A percentile compares a stretch with the other conserved stretches of the same genome.
These are phyloP conservation scores for Boletus sp. DNA, from an alignment of 1,284 basidiomycete genomes.

Conservation along the genomic window DNA sequence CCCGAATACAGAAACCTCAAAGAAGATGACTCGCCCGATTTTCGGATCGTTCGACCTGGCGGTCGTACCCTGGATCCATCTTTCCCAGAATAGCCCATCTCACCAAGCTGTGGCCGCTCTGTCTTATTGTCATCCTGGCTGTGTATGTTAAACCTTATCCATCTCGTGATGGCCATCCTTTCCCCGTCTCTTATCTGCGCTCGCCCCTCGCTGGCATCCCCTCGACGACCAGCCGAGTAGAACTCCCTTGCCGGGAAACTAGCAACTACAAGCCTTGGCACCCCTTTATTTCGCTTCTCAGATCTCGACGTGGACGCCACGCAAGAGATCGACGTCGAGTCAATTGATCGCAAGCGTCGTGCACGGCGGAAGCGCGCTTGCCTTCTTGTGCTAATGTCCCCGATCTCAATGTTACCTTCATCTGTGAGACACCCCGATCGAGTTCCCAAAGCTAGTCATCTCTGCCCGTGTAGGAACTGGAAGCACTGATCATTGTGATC, in stretches of 20 bases:
- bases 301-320: constrained; percentile 10
- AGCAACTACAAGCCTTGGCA: background rate
- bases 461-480: constrained; percentile 21
- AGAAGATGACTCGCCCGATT: constrained; percentile 29
- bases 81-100: constrained; percentile 22
- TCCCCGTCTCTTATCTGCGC: no score
- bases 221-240: background rate
- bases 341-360: constrained; percentile 13
- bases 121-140: constrained; percentile 28
- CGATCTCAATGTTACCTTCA: constrained; percentile 25
- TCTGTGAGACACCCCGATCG: constrained; percentile 20
- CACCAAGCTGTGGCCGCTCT: constrained; percentile 12
- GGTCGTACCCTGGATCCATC: constrained; percentile 10
- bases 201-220: background rate
- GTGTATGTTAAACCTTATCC: constrained; percentile 31
- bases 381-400: constrained; percentile 16
- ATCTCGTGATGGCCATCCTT: background rate
- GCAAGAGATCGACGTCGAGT: constrained; percentile 24
- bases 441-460: constrained; percentile 26
- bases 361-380: constrained; percentile 3
- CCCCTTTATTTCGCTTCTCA: constrained; percentile 13
- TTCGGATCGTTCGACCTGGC: constrained; percentile 18
- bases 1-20: constrained; percentile 40
- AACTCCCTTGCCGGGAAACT: constrained; percentile 1
- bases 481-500: constrained; percentile 32